Conservation (phyloP, 306 rosid genomes). For the Betula pendula region DNA sequence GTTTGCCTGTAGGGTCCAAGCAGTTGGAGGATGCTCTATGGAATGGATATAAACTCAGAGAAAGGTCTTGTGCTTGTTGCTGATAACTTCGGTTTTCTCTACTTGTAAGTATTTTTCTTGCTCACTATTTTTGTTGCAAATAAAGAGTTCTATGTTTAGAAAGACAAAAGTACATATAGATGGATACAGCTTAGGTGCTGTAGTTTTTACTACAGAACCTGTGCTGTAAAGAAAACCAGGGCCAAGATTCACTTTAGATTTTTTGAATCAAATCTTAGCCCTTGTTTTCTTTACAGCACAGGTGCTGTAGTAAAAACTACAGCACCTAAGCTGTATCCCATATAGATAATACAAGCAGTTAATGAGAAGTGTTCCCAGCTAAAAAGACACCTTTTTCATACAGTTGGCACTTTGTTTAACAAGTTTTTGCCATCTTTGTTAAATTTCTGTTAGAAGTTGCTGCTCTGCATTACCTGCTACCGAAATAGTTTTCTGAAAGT, state of each 20-base stretch:
- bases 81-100: constrained; percentile 78
- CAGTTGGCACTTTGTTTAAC: neutral
- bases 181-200: too few species aligned
- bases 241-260: too few species aligned
- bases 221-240: too few species aligned
- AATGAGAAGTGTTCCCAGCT: neutral
- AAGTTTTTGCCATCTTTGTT: neutral
- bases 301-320: too few species aligned
- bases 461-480: neutral
- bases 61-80: constrained; percentile 76
- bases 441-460: neutral
- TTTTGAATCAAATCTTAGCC: too few species aligned
- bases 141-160: neutral
- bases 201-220: too few species aligned
- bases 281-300: too few species aligned
- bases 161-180: neutral
- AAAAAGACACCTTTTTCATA: neutral
- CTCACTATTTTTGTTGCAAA: neutral
- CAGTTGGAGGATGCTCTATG: constrained; percentile 87
- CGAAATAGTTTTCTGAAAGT: neutral
- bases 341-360: neutral
- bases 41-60: constrained; percentile 89
- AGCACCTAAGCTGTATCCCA: too few species aligned
- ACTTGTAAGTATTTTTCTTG: constrained; percentile 55
- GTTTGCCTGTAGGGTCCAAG: constrained; percentile 59